Evolutionary conservation across 1,284 basidiomycete species (phyloP).

Genomic region (Cystodermella granulosa): DNA sequence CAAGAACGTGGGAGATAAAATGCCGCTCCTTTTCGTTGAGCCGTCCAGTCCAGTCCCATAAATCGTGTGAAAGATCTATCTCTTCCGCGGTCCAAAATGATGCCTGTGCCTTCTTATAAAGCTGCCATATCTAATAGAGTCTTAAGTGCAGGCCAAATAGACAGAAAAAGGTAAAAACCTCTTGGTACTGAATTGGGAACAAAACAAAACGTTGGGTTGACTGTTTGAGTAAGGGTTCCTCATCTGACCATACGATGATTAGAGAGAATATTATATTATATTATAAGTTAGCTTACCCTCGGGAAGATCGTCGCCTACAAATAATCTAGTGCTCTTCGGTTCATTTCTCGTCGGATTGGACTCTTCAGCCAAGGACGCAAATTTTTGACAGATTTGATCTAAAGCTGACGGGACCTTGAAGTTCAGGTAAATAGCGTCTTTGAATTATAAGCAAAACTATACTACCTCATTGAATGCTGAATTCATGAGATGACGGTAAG

Average conservation of each 20-base stretch:
- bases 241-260: conserved; percentile 39
- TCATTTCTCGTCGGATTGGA: not conserved
- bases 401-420: not conserved
- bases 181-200: conserved; percentile 91
- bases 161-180: conserved; percentile 45
- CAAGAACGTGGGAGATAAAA: conserved; percentile 94
- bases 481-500: not conserved
- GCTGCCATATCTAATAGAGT: conserved; percentile 78
- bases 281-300: conserved; percentile 51
- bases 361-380: not conserved
- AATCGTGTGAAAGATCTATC: conserved; percentile 92
- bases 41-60: conserved; percentile 89
- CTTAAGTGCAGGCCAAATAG: not conserved
- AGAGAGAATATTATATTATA: conserved; percentile 14
- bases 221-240: conserved; percentile 81
- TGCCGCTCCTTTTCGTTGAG: conserved; percentile 92
- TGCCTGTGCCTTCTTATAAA: conserved; percentile 91
- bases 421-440: not conserved
- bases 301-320: conserved; percentile 62
- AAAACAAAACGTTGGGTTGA: conserved; percentile 82
- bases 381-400: not conserved
- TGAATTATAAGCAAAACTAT: not conserved
- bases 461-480: not conserved
- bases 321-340: conserved; percentile 20
- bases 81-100: conserved; percentile 99